These are phyloP conservation scores for Raffaelea ambrosiae DNA, from an alignment of 2,329 filamentous ascomycete genomes.

Conservation along the genomic window DNA sequence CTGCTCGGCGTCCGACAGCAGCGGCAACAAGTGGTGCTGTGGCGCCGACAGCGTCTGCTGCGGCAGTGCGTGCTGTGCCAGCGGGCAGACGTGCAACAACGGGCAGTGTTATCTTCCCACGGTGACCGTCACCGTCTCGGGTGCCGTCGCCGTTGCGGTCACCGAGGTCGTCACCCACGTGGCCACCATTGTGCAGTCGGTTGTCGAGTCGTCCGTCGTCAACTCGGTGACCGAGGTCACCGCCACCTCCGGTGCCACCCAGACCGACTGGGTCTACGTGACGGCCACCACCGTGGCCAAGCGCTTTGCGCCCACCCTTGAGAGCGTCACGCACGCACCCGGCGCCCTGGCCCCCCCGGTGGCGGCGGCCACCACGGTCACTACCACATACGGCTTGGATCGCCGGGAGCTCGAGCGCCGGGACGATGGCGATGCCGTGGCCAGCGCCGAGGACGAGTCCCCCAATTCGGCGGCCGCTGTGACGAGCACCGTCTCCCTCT, in stretches of 20 bases:
- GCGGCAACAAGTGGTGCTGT: conserved; percentile 18
- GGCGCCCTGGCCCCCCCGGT: neutral
- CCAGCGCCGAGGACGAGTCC: no score
- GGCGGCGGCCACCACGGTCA: neutral
- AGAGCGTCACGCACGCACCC: neutral
- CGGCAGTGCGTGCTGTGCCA: conserved; percentile 21
- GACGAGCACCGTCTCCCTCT: conserved; percentile 7
- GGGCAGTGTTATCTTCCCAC: conserved; percentile 17
- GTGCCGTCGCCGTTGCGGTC: neutral
- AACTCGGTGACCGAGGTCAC: conserved; percentile 10
- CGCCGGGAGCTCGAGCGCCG: neutral
- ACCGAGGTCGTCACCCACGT: conserved; percentile 8
- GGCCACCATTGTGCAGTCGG: conserved; percentile 10
- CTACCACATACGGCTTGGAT: neutral
- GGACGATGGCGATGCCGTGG: neutral
- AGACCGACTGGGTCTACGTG: conserved; percentile 15
- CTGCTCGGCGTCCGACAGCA: conserved; percentile 13
- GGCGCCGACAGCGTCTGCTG: conserved; percentile 19
- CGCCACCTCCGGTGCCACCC: conserved; percentile 10
- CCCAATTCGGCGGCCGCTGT: neutral
- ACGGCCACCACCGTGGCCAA: conserved; percentile 5
- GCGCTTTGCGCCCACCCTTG: neutral
- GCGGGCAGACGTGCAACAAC: conserved; percentile 19
- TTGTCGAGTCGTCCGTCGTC: conserved; percentile 11
- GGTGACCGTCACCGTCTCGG: conserved; percentile 12